A percentile compares a stretch with the other conserved stretches of the same genome.
phyloP scores from a whole-genome alignment of 805 yeast genomes.

The Komagataella ulmi region DNA sequence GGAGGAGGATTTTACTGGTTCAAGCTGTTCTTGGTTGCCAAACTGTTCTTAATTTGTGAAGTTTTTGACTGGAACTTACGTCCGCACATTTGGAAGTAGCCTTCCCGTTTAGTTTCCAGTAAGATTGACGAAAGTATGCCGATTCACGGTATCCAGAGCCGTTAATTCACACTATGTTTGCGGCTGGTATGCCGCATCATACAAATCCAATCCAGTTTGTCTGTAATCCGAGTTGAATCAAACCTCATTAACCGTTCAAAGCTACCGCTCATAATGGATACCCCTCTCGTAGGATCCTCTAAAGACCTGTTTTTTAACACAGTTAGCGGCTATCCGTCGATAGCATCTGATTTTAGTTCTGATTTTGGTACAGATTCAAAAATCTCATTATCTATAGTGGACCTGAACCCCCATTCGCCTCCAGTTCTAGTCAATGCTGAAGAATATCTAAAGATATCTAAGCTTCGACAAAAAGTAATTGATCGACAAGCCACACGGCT shows the following conservation, averaged over 20 bases:
- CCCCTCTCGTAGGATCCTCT: background rate
- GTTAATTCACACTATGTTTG: background rate
- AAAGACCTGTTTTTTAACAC: background rate
- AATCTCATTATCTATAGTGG: background rate
- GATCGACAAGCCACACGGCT: conserved; percentile 15
- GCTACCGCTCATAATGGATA: background rate
- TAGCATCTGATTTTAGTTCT: background rate
- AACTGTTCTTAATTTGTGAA: no score
- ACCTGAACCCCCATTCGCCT: conserved; percentile 9
- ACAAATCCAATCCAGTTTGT: background rate
- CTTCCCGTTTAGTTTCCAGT: no score
- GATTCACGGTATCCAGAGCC: no score
- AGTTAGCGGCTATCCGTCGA: background rate
- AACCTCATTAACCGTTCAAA: background rate
- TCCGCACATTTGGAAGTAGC: no score
- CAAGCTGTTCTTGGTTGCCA: no score
- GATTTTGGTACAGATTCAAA: background rate
- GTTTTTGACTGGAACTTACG: no score
- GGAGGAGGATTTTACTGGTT: no score
- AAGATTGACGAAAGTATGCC: no score
- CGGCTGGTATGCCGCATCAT: background rate
- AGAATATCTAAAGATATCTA: conserved; percentile 8
- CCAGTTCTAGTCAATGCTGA: conserved; percentile 5
- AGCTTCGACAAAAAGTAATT: conserved; percentile 13
- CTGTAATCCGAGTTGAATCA: background rate